Evolutionary conservation across 345 rosid genomes (phyloP), one percentile per base, ranked within the genome.

Genomic region (Lumnitzera littorea): DNA sequence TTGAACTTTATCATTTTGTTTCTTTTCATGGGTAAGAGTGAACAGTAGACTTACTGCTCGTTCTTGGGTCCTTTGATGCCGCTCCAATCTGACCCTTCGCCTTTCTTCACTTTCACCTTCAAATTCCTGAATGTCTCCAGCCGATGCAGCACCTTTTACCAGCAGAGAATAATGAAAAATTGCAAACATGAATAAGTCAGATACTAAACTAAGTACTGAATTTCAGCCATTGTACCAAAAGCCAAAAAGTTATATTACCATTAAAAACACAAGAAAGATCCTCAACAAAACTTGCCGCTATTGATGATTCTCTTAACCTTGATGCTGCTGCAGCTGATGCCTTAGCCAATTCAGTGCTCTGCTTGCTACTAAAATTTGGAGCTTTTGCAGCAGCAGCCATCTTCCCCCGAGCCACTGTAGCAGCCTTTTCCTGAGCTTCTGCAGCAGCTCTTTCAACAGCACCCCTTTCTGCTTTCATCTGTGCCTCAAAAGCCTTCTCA

Each of bases 31-130:
- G 43, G 43, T 55, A 6, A 27, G 24, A 15, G 2, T 57, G 11
- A 65, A n/a, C 17, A 48, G 52, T 60, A 27, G 24, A 61, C 70
- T 55, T 66, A 79, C 84, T 25, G 78, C 72, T 13, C 84, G 75
- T 68, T 79, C 80, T 60, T 76, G 80, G 31, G 78, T 76, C 69
- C 78, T 73, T 46, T 70, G 80, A 50, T 75, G 72, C 64, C 84
- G 80, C 31, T 79, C 78, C 74, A 79, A 27, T 67, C 84, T 70
- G 51, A 80, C 76, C 48, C 65, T 70, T 48, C 76, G 64, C 53
- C 84, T 67, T 57, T 76, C 78, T 50, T 79, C 84, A 60, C 62
- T 70, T 64, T 76, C 84, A 56, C 80, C 78, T 43, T 70, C 76
- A 57, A 79, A 62, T 20, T 79, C 84, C 58, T 57, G 80, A 61